Base-by-base conservation (phyloP, 805 yeast genomes). In the Saccharomycopsis oosterbeekiorum region DNA sequence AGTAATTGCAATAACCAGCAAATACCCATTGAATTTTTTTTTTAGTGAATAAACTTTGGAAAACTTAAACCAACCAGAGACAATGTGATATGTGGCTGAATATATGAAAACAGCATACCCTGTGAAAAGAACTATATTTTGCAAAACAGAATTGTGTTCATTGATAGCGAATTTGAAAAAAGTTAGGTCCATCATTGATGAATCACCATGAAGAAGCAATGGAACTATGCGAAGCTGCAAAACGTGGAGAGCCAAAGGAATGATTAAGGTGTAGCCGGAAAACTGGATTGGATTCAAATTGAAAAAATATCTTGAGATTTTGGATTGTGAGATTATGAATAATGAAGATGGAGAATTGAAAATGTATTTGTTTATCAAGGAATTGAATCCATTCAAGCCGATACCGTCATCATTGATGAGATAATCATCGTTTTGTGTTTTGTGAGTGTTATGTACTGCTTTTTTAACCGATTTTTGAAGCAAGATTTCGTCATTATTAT, bases 311-410 rank as follows among this genome's bases (percentile, higher is more conserved):
- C 34, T 17, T 11, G 53, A 47, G 21, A 47, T 26, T 47, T 47
- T 47, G 3, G 53, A 47, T 47, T 47, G 19, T 24, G 53, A 19
- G 1, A 47, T 26, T 43, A 66, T 68, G 56, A 75, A 71, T 17
- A 76, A 75, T 4, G 80, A 75, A 60, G 76, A 69, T 5, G 85
- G 78, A 62, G 85, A 78, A 62, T 73, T 76, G 63, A 78, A 75
- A 29, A 79, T 72, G 1, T 87, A 88, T 21, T 82, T 68, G 0
- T 88, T 88, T 15, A 84, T 65, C 10, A 82, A 63, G n/a, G 82
- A 75, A 1, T 80, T 71, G 53, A 85, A 73, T 1, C 89, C 89
- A 6, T 86, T 86, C n/a, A 85, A 71, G 0, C 89, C 89, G 40
- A 75, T 72, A 58, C 77, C 75, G 60, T 80, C 82, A 37, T 80